Evolutionary conservation across 1,284 basidiomycete genomes (phyloP), one percentile per base, ranked within the genome.

Genomic region (Vanrija humicola): DNA sequence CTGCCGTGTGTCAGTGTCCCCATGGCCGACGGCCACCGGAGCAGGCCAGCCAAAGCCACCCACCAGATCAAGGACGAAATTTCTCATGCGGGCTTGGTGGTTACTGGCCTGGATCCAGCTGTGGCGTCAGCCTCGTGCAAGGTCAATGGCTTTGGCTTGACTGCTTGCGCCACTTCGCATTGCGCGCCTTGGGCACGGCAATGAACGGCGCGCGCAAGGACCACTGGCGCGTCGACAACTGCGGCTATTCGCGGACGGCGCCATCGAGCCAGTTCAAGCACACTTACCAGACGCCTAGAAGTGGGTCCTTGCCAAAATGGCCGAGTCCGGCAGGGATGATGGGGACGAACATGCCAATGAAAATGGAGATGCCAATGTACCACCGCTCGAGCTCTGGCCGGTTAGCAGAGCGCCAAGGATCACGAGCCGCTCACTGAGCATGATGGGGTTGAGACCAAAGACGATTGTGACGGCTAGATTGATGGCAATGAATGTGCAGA

Each of bases 401-500:
- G n/a, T 21, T 25, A 45, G n/a, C n/a, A 42, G 38, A 34, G 14
- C 34, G 5, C 12, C 10, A 34, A 12, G 34, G 12, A 34, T 8
- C 34, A 12, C 34, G 34, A 14, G 40, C 49, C 15, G 64, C 66
- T 50, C 43, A 69, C 67, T 43, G 26, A 61, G 50, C 48, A 63
- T 43, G 21, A 67, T 50, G 4, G 70, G 65, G 44, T 72, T 68
- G 23, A 69, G 46, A 2, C 65, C 64, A 49, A 72, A 60, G 10
- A 65, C 64, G 14, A 72, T 64, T 9, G 64, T 70, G 10, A 70
- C 42, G 54, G 63, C 58, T 25, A 72, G 60, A 45, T 72, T 72
- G 46, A 72, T 54, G 7, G 68, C 70, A 43, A 72, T 72, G 38
- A 57, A 65, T 1, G 66, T 72, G 38, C 64, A 64, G 23, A 70